phyloP scores from a whole-genome alignment of 2,329 filamentous ascomycete species.

The Colletotrichum sp. region DNA sequence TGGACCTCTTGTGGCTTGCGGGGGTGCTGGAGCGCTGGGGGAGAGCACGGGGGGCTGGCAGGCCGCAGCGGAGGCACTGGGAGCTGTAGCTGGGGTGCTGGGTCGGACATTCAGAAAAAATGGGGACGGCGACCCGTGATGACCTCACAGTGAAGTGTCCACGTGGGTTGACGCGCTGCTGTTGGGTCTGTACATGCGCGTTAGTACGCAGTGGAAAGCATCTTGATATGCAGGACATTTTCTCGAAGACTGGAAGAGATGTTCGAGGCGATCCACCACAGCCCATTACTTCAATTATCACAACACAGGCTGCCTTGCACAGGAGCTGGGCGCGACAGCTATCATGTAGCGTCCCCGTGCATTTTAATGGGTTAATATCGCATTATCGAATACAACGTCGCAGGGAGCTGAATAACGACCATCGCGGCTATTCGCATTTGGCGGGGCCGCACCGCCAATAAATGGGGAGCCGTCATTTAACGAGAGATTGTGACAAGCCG shows the following conservation, averaged over 20 bases:
- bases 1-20: slow-evolving; percentile 8
- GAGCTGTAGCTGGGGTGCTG: slow-evolving; percentile 12
- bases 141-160: slow-evolving; percentile 15
- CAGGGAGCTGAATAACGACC: not conserved
- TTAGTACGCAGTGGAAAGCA: not conserved
- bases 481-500: not conserved
- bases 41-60: not conserved
- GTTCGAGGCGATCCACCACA: not conserved
- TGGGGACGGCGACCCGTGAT: slow-evolving; percentile 9
- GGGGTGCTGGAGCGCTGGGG: slow-evolving; percentile 4
- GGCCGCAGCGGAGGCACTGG: not conserved
- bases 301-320: not conserved
- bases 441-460: not conserved
- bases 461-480: not conserved
- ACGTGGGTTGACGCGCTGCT: not conserved
- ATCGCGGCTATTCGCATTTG: not conserved
- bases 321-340: not conserved
- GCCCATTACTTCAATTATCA: not conserved
- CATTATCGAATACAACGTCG: not conserved
- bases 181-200: not conserved
- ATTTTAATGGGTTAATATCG: not conserved
- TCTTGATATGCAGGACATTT: not conserved
- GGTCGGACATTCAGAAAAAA: slow-evolving; percentile 10
- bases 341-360: not conserved
- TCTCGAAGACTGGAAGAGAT: not conserved